Evolutionary conservation across 2,329 filamentous ascomycete genomes (phyloP).

Genomic region (Neonectria sp.): DNA sequence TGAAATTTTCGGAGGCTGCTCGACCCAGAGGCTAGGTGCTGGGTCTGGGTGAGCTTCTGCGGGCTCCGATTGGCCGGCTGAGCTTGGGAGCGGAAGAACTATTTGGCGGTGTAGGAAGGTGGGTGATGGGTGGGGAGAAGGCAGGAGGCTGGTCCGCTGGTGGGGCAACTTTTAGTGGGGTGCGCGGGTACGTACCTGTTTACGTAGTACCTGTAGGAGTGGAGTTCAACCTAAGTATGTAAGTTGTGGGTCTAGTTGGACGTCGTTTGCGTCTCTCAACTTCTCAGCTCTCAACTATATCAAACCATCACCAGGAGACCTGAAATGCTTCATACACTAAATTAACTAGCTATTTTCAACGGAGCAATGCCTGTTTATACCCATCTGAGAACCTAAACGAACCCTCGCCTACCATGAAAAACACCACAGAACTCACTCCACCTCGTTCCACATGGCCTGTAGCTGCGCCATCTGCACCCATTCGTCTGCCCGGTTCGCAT

Average conservation of each 20-base stretch:
- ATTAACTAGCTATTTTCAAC: neutral
- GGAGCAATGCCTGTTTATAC: neutral
- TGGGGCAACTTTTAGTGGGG: neutral
- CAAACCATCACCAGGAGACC: neutral
- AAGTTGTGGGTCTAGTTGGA: too few species aligned
- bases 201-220: neutral
- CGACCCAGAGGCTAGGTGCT: constrained; percentile 3
- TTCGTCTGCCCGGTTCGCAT: constrained; percentile 45
- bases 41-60: constrained; percentile 42
- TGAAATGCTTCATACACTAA: neutral
- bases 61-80: constrained; percentile 39
- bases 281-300: neutral
- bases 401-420: neutral
- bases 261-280: neutral
- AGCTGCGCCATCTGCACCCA: constrained; percentile 49
- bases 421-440: constrained; percentile 44
- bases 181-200: neutral
- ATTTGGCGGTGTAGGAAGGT: constrained; percentile 25
- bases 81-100: constrained; percentile 37
- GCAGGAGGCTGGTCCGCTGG: constrained; percentile 14
- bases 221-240: too few species aligned
- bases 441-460: constrained; percentile 49
- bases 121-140: neutral
- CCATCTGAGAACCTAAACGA: neutral
- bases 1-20: constrained; percentile 49